Base-by-base conservation (phyloP, 1,284 basidiomycete species). In the Ceratorhiza oryzae-sativae region DNA sequence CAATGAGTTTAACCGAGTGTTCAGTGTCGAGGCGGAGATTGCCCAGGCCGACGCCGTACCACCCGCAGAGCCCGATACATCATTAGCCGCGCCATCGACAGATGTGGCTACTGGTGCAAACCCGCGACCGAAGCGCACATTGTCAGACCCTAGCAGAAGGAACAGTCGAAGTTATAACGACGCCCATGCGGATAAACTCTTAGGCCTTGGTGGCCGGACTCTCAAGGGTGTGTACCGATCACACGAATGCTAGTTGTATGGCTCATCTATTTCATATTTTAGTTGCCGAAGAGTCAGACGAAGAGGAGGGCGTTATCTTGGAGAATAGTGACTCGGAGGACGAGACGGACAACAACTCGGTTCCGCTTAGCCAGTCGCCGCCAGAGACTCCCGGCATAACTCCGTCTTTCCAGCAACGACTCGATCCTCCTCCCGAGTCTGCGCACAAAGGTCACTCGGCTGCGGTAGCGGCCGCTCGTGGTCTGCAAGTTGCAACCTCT, bases 1-100 rank as follows among this genome's bases (percentile, higher is more conserved):
- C 32, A 90, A 88, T 73, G 93, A 96, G 79, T 97, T 96, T 81
- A 94, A 94, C 76, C 86, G 88, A 8, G 93, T 95, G 48, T 95
- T 94, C 83, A 92, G 93, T 77, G 89, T 91, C 58, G 86, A 89
- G 76, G 81, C 80, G 27, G 84, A 84, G 75, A 84, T 82, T 55
- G 75, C 77, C 30, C 78, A 80, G 6, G 79, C 79, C 10, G 74
- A 74, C 34, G 79, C 80, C 25, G 82, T 80, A 74, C 78, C 78
- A 63, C 78, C 78, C 12, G 72, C 75, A 32, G 41, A 20, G 2
- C 39, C 59, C 25, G 59, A 60, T 4, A 20, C 71, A 2, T 39
- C 32, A 13, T 34, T 72, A 41, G 53, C 39, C n/a, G 49, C 27
- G 46, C 25, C 55, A 53, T 23, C 71, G 36, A 45, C 78, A 65